Evolutionary conservation across 345 rosid species (phyloP).

Genomic region (Boechera retrofracta): DNA sequence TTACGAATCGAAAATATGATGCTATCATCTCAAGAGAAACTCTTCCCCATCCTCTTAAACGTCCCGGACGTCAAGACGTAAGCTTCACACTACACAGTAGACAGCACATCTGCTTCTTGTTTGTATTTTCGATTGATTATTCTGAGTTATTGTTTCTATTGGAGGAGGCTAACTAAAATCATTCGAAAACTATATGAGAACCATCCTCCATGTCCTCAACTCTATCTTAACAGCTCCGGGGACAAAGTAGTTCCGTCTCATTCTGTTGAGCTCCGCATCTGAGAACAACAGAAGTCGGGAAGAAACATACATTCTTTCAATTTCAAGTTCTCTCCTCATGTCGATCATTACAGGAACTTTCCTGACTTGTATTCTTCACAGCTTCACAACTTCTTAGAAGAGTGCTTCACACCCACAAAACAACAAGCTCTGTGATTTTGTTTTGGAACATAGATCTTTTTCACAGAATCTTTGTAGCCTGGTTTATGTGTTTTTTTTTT

Average conservation of each 20-base stretch:
- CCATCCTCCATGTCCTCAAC: slow-evolving; percentile 80
- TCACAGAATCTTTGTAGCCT: neutral
- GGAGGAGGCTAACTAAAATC: slow-evolving; percentile 67
- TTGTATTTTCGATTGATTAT: neutral
- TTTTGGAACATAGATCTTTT: neutral
- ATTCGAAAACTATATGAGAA: slow-evolving; percentile 50
- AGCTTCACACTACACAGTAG: slow-evolving; percentile 28
- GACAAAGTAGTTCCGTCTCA: slow-evolving; percentile 74
- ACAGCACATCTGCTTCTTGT: slow-evolving; percentile 1
- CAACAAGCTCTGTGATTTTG: slow-evolving; percentile 32
- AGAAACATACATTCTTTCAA: slow-evolving; percentile 58
- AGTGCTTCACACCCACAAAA: slow-evolving; percentile 57
- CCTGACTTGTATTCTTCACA: slow-evolving; percentile 61
- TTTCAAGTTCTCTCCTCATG: slow-evolving; percentile 80
- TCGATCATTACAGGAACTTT: slow-evolving; percentile 78
- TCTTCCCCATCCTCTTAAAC: slow-evolving; percentile 57
- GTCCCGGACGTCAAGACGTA: slow-evolving; percentile 69
- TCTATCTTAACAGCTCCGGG: slow-evolving; percentile 79
- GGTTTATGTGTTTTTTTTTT: neutral
- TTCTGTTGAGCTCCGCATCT: slow-evolving; percentile 57
- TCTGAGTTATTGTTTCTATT: slow-evolving; percentile 17
- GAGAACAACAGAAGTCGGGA: slow-evolving; percentile 65
- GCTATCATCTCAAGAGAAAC: slow-evolving; percentile 61
- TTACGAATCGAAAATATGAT: slow-evolving; percentile 52
- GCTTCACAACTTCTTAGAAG: slow-evolving; percentile 63